A percentile compares a stretch with the other conserved stretches of the same genome.
These are phyloP conservation scores for Paecilomyces sp. DNA, from an alignment of 2,329 filamentous ascomycete species.

Conservation along the genomic window DNA sequence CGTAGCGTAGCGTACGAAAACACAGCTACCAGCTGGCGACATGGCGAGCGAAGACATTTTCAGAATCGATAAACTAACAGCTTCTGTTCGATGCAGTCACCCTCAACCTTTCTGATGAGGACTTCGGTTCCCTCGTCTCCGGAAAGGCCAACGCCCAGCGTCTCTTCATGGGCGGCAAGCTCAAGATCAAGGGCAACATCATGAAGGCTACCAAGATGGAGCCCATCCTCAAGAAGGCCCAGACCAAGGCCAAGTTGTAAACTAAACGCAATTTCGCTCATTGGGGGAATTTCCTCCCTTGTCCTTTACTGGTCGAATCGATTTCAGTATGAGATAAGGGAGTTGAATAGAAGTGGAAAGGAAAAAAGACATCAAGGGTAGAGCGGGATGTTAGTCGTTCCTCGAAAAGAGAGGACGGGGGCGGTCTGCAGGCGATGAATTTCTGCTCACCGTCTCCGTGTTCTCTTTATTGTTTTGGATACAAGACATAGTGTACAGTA, in stretches of 20 bases:
- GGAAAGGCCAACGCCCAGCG: slow-evolving; percentile 93
- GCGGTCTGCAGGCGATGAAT: not conserved
- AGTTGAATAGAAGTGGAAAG: not conserved
- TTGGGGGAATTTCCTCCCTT: not conserved
- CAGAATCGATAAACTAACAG: not conserved
- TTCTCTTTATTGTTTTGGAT: not conserved
- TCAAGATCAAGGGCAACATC: slow-evolving; percentile 96
- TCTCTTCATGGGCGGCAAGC: slow-evolving; percentile 95
- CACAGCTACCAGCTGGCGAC: too few species aligned
- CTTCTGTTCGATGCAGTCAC: slow-evolving; percentile 55
- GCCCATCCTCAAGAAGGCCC: slow-evolving; percentile 81
- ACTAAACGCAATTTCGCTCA: slow-evolving; percentile 40
- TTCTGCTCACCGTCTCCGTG: not conserved
- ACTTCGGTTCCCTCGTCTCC: slow-evolving; percentile 74
- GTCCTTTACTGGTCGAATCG: not conserved
- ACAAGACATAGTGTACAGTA: not conserved
- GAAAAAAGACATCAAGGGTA: not conserved
- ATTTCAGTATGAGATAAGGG: not conserved
- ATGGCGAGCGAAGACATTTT: not conserved
- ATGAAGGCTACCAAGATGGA: slow-evolving; percentile 98
- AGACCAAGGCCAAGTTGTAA: slow-evolving; percentile 77
- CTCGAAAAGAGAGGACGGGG: not conserved
- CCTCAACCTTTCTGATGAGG: slow-evolving; percentile 72
- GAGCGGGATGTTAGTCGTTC: not conserved
- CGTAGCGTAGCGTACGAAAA: not conserved